phyloP scores from a whole-genome alignment of 129 eudicot genomes.

The Erigeron canadensis region DNA sequence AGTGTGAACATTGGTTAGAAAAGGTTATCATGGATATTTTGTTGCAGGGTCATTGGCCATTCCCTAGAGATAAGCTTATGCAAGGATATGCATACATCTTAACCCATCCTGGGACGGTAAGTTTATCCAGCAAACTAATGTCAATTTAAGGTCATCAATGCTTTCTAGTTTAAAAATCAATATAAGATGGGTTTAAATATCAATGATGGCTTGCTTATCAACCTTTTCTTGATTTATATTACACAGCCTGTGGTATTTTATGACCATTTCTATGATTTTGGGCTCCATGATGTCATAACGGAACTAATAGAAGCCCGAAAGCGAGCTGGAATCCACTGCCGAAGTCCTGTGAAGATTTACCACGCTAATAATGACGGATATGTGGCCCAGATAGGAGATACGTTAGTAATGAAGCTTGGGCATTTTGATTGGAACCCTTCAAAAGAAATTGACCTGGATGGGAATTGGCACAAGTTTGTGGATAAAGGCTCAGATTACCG shows the following conservation, averaged over 20 bases:
- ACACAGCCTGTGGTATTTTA: constrained; percentile 70
- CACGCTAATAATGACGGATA: constrained; percentile 57
- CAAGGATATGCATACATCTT: constrained; percentile 76
- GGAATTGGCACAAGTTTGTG: constrained; percentile 62
- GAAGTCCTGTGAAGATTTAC: constrained; percentile 57
- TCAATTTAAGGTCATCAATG: not conserved
- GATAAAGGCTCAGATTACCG: constrained; percentile 60
- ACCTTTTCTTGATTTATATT: not conserved
- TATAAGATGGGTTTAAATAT: not conserved
- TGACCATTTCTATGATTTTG: constrained; percentile 63
- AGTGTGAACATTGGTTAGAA: constrained; percentile 4
- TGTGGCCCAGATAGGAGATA: constrained; percentile 54
- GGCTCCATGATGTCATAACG: constrained; percentile 48
- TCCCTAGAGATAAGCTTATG: constrained; percentile 62
- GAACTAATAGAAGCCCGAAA: constrained; percentile 52
- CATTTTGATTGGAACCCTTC: constrained; percentile 61
- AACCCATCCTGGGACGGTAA: constrained; percentile 72
- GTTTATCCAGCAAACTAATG: constrained; percentile 9
- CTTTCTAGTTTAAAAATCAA: not conserved
- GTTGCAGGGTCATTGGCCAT: constrained; percentile 74
- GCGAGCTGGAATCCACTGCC: constrained; percentile 58
- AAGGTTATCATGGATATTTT: constrained; percentile 3
- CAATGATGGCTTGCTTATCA: not conserved
- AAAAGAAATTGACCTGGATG: constrained; percentile 53
- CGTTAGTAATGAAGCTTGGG: constrained; percentile 59